Evolutionary conservation across 768 basidiomycete genomes (phyloP).

Genomic region (Gloeostereum incarnatum): DNA sequence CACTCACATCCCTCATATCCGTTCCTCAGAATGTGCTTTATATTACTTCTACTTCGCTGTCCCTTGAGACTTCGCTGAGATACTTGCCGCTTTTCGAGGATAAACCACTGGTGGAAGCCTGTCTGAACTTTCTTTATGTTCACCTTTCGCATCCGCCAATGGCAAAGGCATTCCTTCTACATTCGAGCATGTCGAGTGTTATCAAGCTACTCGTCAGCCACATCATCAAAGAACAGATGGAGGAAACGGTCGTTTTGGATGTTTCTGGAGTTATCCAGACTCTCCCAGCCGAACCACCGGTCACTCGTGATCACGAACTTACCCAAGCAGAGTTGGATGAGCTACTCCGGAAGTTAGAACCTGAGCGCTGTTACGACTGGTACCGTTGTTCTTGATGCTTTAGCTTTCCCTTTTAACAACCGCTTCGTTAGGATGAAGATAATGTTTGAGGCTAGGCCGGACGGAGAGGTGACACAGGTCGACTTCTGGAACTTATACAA

Average conservation of each 20-base stretch:
- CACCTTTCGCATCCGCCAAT: slow-evolving; percentile 68
- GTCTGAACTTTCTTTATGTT: slow-evolving; percentile 64
- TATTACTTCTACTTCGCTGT: slow-evolving; percentile 45
- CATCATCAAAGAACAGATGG: slow-evolving; percentile 61
- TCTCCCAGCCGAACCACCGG: slow-evolving; percentile 39
- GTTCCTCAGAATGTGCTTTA: slow-evolving; percentile 49
- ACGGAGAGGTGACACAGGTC: slow-evolving; percentile 85
- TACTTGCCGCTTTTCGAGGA: slow-evolving; percentile 70
- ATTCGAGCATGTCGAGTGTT: slow-evolving; percentile 60
- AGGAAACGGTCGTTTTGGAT: slow-evolving; percentile 56
- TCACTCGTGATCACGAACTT: slow-evolving; percentile 53
- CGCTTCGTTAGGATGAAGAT: slow-evolving; percentile 66
- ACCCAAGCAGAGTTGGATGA: slow-evolving; percentile 59
- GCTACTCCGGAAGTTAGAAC: slow-evolving; percentile 54
- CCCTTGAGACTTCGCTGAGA: slow-evolving; percentile 53
- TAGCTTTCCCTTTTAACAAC: slow-evolving; percentile 1
- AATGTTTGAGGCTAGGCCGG: slow-evolving; percentile 72
- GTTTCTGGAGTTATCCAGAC: slow-evolving; percentile 52
- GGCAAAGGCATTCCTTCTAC: slow-evolving; percentile 70
- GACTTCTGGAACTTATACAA: slow-evolving; percentile 95
- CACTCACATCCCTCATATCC: slow-evolving; percentile 53
- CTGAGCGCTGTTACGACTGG: slow-evolving; percentile 81
- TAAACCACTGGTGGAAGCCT: slow-evolving; percentile 58
- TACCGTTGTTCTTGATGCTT: slow-evolving; percentile 19
- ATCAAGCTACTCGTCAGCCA: slow-evolving; percentile 60